phyloP scores from a whole-genome alignment of 805 yeast species.

The Hanseniaspora valbyensis region DNA sequence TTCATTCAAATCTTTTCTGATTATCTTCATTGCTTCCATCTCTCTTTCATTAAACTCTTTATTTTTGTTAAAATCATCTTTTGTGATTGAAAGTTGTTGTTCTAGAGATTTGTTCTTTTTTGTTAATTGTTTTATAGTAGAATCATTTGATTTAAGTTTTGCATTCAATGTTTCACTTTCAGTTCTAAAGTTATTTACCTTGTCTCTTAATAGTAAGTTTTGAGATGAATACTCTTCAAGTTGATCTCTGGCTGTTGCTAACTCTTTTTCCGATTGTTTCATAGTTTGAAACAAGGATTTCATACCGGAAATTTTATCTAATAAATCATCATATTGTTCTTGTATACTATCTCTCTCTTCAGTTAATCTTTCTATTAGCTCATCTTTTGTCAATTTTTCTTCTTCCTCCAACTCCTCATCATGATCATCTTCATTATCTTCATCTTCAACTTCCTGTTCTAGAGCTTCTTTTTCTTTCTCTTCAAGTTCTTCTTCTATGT shows the following conservation, averaged over 20 bases:
- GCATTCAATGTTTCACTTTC: conserved; percentile 32
- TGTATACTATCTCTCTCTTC: conserved; percentile 49
- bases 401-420: conserved; percentile 3
- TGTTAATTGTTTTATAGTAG: conserved; percentile 41
- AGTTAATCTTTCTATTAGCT: conserved; percentile 29
- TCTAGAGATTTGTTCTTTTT: conserved; percentile 42
- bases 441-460: conserved; percentile 9
- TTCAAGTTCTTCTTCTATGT: conserved; percentile 18
- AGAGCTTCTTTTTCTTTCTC: conserved; percentile 12
- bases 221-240: conserved; percentile 38
- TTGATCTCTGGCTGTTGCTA: conserved; percentile 45
- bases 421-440: conserved; percentile 5
- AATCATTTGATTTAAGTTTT: conserved; percentile 39
- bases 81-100: conserved; percentile 32
- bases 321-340: conserved; percentile 47
- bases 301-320: conserved; percentile 60
- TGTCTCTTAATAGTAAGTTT: conserved; percentile 30
- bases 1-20: conserved; percentile 19
- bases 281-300: conserved; percentile 59
- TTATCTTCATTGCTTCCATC: conserved; percentile 25
- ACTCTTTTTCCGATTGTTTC: conserved; percentile 57
- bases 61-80: conserved; percentile 29
- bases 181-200: conserved; percentile 27
- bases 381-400: conserved; percentile 15
- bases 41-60: conserved; percentile 31